Evolutionary conservation across 1,139 yeast species (phyloP).

Genomic region (Ashbya aceris): DNA sequence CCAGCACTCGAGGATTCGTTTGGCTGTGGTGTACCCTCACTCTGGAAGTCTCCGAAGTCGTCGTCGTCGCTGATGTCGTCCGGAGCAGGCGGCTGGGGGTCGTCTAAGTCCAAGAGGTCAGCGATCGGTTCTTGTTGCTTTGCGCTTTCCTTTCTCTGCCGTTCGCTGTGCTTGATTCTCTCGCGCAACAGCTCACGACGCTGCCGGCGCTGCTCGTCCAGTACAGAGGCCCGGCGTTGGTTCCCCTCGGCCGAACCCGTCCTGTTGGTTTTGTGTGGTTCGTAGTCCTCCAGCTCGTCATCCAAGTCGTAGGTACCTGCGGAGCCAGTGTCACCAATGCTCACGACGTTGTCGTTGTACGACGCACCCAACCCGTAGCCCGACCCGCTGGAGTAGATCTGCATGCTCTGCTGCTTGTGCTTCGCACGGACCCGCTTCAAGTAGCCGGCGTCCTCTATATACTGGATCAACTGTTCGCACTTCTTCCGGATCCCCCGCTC

Average conservation of each 20-base stretch:
- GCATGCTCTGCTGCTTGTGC: slow-evolving; percentile 23
- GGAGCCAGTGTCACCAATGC: slow-evolving; percentile 5
- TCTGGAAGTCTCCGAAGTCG: slow-evolving; percentile 32
- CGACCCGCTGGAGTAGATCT: slow-evolving; percentile 13
- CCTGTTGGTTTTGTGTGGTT: slow-evolving; percentile 7
- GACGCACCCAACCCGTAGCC: slow-evolving; percentile 13
- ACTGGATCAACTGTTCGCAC: slow-evolving; percentile 24
- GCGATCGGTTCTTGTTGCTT: slow-evolving; percentile 16
- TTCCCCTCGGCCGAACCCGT: slow-evolving; percentile 7
- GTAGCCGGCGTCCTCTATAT: slow-evolving; percentile 24
- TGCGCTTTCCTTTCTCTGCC: slow-evolving; percentile 17
- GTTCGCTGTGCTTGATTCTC: slow-evolving; percentile 26
- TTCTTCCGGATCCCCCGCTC: slow-evolving; percentile 30
- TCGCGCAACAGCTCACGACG: slow-evolving; percentile 29
- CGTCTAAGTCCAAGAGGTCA: slow-evolving; percentile 21
- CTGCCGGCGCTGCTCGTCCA: slow-evolving; percentile 29
- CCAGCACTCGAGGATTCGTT: background rate
- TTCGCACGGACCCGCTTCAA: slow-evolving; percentile 24
- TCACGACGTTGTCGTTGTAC: slow-evolving; percentile 16
- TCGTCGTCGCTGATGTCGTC: slow-evolving; percentile 23
- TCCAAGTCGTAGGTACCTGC: slow-evolving; percentile 14
- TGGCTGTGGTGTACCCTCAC: slow-evolving; percentile 14
- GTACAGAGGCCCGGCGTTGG: slow-evolving; percentile 17
- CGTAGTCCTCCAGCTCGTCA: slow-evolving; percentile 16
- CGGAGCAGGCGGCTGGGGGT: slow-evolving; percentile 10